Percentiles rank a stretch among this genome's conserved stretches.
Evolutionary conservation across 148 eudicot genomes (phyloP).

Genomic region (Vaccinium vitisidaea): DNA sequence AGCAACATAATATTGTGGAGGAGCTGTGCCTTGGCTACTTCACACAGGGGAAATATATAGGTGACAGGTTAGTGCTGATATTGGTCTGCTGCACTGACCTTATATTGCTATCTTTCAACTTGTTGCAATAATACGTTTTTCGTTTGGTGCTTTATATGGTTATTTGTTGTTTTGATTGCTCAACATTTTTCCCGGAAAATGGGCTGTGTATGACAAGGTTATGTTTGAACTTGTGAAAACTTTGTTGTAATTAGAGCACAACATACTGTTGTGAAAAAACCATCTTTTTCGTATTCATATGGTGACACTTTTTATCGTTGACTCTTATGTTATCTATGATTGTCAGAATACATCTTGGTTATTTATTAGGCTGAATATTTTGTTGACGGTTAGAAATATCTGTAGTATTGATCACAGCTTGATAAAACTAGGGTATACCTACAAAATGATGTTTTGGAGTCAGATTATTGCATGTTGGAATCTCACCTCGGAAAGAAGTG

Average conservation of each 20-base stretch:
- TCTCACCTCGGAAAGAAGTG: not conserved
- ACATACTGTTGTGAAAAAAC: not conserved
- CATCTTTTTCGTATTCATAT: not conserved
- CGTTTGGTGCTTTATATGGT: conserved; percentile 7
- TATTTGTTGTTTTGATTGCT: not conserved
- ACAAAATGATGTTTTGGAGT: not conserved
- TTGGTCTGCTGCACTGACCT: not conserved
- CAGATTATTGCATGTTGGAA: not conserved
- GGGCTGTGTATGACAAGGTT: not conserved
- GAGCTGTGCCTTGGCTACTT: conserved; percentile 82
- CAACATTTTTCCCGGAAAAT: not conserved
- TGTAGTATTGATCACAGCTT: not conserved
- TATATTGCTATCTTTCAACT: not conserved
- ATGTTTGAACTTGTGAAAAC: not conserved
- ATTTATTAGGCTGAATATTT: not conserved
- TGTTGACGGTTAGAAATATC: not conserved
- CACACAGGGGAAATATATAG: conserved; percentile 76
- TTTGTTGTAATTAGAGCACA: not conserved
- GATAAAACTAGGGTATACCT: not conserved
- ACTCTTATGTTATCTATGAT: not conserved
- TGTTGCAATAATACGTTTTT: not conserved
- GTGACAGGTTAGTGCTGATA: conserved; percentile 56
- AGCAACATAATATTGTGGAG: conserved; percentile 80
- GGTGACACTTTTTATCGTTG: not conserved
- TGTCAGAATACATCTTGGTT: not conserved